Conservation (phyloP, 2,329 filamentous ascomycete genomes). For the Podosphaera xanthii region DNA sequence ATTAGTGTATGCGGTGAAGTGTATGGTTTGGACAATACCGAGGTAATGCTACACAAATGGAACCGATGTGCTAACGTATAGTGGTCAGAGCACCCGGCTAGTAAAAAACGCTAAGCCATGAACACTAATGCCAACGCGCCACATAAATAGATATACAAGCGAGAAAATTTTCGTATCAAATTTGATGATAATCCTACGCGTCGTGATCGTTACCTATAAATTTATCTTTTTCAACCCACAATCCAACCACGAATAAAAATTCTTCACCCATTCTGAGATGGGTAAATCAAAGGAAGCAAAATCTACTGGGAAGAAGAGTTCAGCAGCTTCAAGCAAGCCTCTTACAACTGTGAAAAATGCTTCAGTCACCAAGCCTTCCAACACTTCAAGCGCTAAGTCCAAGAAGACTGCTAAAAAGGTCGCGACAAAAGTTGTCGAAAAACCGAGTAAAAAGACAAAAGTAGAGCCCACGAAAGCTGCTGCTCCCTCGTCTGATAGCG, state of each 20-base stretch:
- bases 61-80: too few species aligned
- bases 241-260: too few species aligned
- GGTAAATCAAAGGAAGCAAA: conserved; percentile 43
- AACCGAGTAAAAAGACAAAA: conserved; percentile 22
- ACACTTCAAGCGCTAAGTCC: conserved; percentile 41
- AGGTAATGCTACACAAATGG: too few species aligned
- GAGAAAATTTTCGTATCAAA: too few species aligned
- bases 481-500: conserved; percentile 19
- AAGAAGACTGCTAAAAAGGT: conserved; percentile 40
- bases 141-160: too few species aligned
- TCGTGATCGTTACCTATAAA: conserved; percentile 3
- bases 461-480: conserved; percentile 22
- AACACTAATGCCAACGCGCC: neutral
- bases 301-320: conserved; percentile 22
- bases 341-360: conserved; percentile 36
- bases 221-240: too few species aligned
- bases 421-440: conserved; percentile 16
- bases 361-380: conserved; percentile 42
- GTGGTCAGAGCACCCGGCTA: too few species aligned
- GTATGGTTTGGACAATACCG: too few species aligned
- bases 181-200: too few species aligned
- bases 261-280: conserved; percentile 22
- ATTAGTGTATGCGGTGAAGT: too few species aligned
- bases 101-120: too few species aligned
- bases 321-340: conserved; percentile 23